Percentiles rank a stretch among this genome's conserved stretches.
Conservation (phyloP, 2,329 filamentous ascomycete genomes). For the Curvularia verruculosa region DNA sequence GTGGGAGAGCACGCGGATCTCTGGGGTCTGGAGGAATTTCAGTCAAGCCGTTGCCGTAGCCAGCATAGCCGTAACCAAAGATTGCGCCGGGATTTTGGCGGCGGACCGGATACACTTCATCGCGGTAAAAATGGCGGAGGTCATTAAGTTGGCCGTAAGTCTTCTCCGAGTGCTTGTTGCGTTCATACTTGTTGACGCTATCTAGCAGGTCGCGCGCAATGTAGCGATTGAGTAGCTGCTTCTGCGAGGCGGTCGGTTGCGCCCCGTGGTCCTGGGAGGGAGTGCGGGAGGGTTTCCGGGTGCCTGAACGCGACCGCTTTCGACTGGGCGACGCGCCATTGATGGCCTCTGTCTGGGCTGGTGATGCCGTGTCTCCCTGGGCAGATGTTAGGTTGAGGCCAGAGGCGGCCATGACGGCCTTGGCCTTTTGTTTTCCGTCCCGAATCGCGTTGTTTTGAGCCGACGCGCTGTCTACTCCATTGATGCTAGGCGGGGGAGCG, state of each 20-base stretch:
- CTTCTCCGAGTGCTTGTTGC: conserved; percentile 60
- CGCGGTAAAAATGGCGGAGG: conserved; percentile 36
- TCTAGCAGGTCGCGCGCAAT: conserved; percentile 68
- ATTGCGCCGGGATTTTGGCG: conserved; percentile 63
- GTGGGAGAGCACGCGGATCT: conserved; percentile 59
- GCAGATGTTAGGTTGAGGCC: conserved; percentile 47
- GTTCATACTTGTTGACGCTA: conserved; percentile 60
- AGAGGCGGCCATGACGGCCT: conserved; percentile 63
- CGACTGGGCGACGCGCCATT: conserved; percentile 59
- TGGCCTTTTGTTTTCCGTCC: conserved; percentile 66
- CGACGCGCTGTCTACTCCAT: conserved; percentile 36
- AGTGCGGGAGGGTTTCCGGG: conserved; percentile 55
- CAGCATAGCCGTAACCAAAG: conserved; percentile 78
- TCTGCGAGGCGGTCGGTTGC: conserved; percentile 45
- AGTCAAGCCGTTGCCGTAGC: conserved; percentile 86
- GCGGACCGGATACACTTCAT: conserved; percentile 63
- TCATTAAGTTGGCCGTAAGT: conserved; percentile 64
- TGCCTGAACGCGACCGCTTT: conserved; percentile 66
- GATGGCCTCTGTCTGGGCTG: conserved; percentile 46
- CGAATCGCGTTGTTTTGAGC: conserved; percentile 56
- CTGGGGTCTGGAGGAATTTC: conserved; percentile 50
- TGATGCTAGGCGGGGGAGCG: conserved; percentile 30
- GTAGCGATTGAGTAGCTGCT: conserved; percentile 66
- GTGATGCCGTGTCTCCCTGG: conserved; percentile 36
- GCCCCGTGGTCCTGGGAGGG: conserved; percentile 47